A percentile compares a stretch with the other conserved stretches of the same genome.
These are phyloP conservation scores for Macaranga tanarius DNA, from an alignment of 441 rosid species.

Conservation along the genomic window DNA sequence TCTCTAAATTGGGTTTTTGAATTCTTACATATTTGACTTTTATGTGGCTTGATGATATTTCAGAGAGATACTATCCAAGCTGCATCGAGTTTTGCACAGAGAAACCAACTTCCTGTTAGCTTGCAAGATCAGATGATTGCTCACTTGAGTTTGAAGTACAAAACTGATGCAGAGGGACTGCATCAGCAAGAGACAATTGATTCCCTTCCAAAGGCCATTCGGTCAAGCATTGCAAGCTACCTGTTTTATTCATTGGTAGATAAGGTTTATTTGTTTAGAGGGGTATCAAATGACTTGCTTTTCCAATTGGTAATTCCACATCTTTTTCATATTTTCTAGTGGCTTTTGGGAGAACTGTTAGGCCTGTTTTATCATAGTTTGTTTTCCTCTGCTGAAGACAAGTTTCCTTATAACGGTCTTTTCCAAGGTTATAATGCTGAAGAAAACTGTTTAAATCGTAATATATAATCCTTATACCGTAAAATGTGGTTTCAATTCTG, in stretches of 20 bases:
- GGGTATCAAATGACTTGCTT: slow-evolving; percentile 88
- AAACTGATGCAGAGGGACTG: slow-evolving; percentile 83
- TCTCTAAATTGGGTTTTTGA: too few species aligned
- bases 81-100: slow-evolving; percentile 68
- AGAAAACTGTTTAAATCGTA: neutral
- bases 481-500: neutral
- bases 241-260: slow-evolving; percentile 82
- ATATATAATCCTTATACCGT: neutral
- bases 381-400: neutral
- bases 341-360: too few species aligned
- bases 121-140: slow-evolving; percentile 92
- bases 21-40: too few species aligned
- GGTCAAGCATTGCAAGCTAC: slow-evolving; percentile 69
- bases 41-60: neutral
- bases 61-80: slow-evolving; percentile 89
- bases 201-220: slow-evolving; percentile 83
- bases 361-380: slow-evolving; percentile 3
- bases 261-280: slow-evolving; percentile 75
- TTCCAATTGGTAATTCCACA: slow-evolving; percentile 75
- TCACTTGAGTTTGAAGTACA: slow-evolving; percentile 71
- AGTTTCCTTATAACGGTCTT: neutral
- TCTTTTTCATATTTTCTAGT: slow-evolving; percentile 10
- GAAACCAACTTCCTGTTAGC: slow-evolving; percentile 72
- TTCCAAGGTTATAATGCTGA: neutral
- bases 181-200: slow-evolving; percentile 89